Evolutionary conservation across 2,329 filamentous ascomycete species (phyloP), one percentile per base, ranked within the genome.

Genomic region (Alternaria atra): DNA sequence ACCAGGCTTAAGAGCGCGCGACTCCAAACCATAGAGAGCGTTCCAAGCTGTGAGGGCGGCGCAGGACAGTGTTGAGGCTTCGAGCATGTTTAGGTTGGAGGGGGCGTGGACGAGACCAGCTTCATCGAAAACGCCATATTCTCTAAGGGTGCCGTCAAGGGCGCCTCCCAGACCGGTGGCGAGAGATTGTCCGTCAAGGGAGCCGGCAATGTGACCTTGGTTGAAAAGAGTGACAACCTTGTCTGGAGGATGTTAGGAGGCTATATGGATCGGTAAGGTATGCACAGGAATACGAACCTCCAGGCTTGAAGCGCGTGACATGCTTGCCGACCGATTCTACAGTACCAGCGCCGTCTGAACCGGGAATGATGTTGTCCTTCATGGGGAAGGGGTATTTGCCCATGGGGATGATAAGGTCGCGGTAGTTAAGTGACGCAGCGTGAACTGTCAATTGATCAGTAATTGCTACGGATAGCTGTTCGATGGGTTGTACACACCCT

Each of bases 81-180:
- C 80, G 6, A 80, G 48, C 60, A 79, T 82, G 66, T 79, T 78
- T n/a, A 86, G 74, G 60, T 84, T 84, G 53, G 85, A 77, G 1
- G 92, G 91, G 57, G 86, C 82, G 47, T 80, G 80, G 15, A 93
- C 89, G 5, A 94, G 82, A 2, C 90, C 91, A 23, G 81, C 74
- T 70, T 93, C 89, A 60, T 86, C 83, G 74, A 91, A 93, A 10
- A 87, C 85, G 60, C 81, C 90, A 66, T 90, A 88, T 67, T 90
- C 83, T 44, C 90, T 86, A 27, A 94, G 83, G 0, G 85, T 86
- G 59, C 92, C 92, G 69, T 93, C 87, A 1, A 90, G 57, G 10
- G 83, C 83, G 50, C 90, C 91, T 55, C 91, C 91, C 1, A 93
- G 84, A 3, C 90, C 90, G 1, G 87, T 87, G 0, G 61, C 55